Evolutionary conservation across 805 yeast species (phyloP).

Genomic region (Saccharomycopsis fodiens): DNA sequence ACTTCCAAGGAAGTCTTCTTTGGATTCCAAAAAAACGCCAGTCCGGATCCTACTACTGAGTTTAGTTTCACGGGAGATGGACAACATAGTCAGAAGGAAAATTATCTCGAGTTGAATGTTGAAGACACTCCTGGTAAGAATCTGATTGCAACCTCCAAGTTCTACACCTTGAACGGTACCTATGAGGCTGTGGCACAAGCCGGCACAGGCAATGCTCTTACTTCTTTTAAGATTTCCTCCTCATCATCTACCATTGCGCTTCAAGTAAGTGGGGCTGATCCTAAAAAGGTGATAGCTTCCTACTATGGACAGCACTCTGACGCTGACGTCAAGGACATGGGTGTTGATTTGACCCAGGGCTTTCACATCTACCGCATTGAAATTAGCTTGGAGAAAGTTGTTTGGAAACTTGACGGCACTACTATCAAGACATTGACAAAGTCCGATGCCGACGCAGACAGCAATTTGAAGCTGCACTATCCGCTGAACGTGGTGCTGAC

Average conservation of each 20-base stretch:
- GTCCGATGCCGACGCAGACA: conserved; percentile 1
- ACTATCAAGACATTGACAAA: conserved; percentile 7
- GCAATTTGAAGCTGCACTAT: background rate
- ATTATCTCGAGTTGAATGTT: background rate
- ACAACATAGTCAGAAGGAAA: background rate
- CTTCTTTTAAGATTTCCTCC: conserved; percentile 19
- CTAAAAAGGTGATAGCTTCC: conserved; percentile 4
- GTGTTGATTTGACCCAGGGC: conserved; percentile 10
- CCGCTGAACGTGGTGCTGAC: conserved; percentile 14
- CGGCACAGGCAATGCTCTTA: conserved; percentile 4
- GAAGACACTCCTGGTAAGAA: background rate
- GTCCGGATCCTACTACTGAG: conserved; percentile 4
- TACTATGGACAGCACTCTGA: conserved; percentile 4
- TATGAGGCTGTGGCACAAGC: background rate
- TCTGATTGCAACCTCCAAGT: background rate
- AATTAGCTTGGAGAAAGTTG: background rate
- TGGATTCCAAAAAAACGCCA: conserved; percentile 4
- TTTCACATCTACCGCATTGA: conserved; percentile 12
- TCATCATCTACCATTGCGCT: conserved; percentile 12
- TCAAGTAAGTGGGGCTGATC: conserved; percentile 7
- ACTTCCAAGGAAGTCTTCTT: conserved; percentile 7
- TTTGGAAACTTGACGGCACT: conserved; percentile 13
- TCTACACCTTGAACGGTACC: background rate
- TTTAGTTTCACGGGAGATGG: background rate
- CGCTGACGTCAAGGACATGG: conserved; percentile 1